Conservation (phyloP, 805 yeast species). For the Yarrowia keelungensis region DNA sequence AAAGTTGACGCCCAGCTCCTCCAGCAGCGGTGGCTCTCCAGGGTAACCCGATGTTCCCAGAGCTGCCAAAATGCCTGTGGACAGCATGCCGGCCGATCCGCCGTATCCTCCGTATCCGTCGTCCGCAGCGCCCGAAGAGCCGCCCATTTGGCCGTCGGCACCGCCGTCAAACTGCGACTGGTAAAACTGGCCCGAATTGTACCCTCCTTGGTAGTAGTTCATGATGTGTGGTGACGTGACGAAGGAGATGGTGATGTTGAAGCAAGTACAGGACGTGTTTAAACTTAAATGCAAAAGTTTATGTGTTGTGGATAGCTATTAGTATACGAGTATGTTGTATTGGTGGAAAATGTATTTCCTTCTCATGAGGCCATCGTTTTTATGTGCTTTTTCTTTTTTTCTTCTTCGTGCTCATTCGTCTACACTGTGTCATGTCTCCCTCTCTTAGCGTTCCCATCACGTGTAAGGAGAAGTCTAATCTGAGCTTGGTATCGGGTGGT, state of each 20-base stretch:
- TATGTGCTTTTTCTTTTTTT: no score
- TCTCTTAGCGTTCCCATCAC: slow-evolving; percentile 14
- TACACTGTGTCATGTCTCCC: no score
- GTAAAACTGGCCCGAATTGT: slow-evolving; percentile 33
- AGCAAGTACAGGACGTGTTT: slow-evolving; percentile 29
- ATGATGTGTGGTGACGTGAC: slow-evolving; percentile 28
- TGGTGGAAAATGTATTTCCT: no score
- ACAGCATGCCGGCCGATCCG: slow-evolving; percentile 53
- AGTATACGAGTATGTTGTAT: no score
- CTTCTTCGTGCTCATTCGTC: no score
- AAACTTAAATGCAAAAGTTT: background rate
- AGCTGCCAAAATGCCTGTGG: slow-evolving; percentile 86
- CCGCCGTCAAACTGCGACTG: slow-evolving; percentile 22
- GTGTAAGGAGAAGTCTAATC: slow-evolving; percentile 1
- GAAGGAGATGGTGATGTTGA: slow-evolving; percentile 15
- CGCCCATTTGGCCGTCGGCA: slow-evolving; percentile 36
- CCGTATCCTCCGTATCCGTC: slow-evolving; percentile 39
- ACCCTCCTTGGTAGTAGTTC: slow-evolving; percentile 38
- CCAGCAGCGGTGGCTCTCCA: slow-evolving; percentile 91
- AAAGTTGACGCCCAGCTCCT: slow-evolving; percentile 93
- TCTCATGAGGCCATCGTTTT: no score
- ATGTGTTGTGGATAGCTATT: background rate
- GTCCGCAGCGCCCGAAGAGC: slow-evolving; percentile 1
- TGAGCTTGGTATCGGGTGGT: no score
- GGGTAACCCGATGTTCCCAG: slow-evolving; percentile 92